Conservation (phyloP, 2,329 filamentous ascomycete genomes). For the Nigrospora osmanthi region DNA sequence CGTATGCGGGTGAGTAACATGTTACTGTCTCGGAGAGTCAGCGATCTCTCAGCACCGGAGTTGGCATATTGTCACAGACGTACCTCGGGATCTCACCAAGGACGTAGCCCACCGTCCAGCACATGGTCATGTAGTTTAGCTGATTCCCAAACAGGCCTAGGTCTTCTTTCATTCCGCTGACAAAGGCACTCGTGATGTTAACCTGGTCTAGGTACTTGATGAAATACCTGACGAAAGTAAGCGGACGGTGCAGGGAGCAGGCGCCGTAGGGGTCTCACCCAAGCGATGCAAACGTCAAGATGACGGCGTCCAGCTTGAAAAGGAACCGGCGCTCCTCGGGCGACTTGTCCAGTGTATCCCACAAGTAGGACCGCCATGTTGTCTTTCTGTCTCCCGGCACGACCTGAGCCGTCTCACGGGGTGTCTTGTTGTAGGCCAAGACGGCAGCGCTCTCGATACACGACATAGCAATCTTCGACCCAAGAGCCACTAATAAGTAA, state of each 20-base stretch:
- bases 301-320: slow-evolving; percentile 31
- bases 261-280: slow-evolving; percentile 27
- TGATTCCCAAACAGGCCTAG: slow-evolving; percentile 29
- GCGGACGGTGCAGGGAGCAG: too few species aligned
- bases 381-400: slow-evolving; percentile 18
- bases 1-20: slow-evolving; percentile 23
- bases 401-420: not conserved
- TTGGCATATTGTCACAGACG: not conserved
- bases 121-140: slow-evolving; percentile 20
- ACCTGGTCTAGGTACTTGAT: slow-evolving; percentile 25
- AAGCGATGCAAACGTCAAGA: slow-evolving; percentile 29
- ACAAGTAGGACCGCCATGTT: slow-evolving; percentile 38
- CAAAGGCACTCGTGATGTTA: slow-evolving; percentile 33
- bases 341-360: slow-evolving; percentile 37
- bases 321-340: slow-evolving; percentile 30
- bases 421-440: not conserved
- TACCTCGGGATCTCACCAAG: slow-evolving; percentile 20
- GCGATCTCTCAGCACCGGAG: too few species aligned
- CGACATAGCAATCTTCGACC: not conserved
- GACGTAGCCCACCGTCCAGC: slow-evolving; percentile 19
- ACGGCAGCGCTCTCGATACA: not conserved
- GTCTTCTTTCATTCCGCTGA: slow-evolving; percentile 36
- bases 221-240: slow-evolving; percentile 10
- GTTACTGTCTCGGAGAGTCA: slow-evolving; percentile 11
- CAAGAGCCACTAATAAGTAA: too few species aligned